Conservation (phyloP, 2,329 filamentous ascomycete species). For the Clarireedia hainanense region DNA sequence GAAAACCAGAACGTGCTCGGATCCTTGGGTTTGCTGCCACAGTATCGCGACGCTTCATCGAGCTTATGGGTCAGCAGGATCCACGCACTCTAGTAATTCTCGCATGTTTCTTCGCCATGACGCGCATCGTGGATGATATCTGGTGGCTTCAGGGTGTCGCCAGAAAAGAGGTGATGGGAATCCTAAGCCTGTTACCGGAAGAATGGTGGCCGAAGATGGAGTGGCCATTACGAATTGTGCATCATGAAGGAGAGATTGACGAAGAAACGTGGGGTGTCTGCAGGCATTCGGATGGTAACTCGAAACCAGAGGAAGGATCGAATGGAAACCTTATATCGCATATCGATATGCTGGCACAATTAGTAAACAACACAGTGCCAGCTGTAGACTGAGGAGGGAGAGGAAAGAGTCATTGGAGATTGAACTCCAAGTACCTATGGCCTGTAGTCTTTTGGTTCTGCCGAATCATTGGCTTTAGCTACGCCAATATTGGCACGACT, state of each 20-base stretch:
- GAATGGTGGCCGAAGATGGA: slow-evolving; percentile 29
- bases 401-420: neutral
- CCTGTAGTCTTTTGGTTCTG: no score
- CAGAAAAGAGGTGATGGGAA: slow-evolving; percentile 54
- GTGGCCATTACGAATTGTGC: slow-evolving; percentile 26
- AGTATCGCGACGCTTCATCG: slow-evolving; percentile 53
- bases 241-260: slow-evolving; percentile 24
- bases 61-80: slow-evolving; percentile 48
- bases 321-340: slow-evolving; percentile 15
- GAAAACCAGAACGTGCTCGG: slow-evolving; percentile 49
- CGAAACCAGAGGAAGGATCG: slow-evolving; percentile 12
- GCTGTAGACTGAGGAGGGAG: slow-evolving; percentile 18
- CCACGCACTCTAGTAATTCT: slow-evolving; percentile 30
- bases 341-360: slow-evolving; percentile 23
- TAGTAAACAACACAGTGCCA: slow-evolving; percentile 19
- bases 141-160: slow-evolving; percentile 68
- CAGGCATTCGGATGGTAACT: slow-evolving; percentile 6
- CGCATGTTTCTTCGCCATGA: slow-evolving; percentile 27
- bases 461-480: no score
- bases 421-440: no score
- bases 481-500: no score
- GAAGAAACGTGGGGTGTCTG: slow-evolving; percentile 24
- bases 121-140: slow-evolving; percentile 23
- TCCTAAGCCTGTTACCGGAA: slow-evolving; percentile 21
- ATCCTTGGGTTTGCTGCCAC: slow-evolving; percentile 57